Evolutionary conservation across 257 asterid genomes (phyloP), one percentile per base, ranked within the genome.

Genomic region (Knoxia roxburghii): DNA sequence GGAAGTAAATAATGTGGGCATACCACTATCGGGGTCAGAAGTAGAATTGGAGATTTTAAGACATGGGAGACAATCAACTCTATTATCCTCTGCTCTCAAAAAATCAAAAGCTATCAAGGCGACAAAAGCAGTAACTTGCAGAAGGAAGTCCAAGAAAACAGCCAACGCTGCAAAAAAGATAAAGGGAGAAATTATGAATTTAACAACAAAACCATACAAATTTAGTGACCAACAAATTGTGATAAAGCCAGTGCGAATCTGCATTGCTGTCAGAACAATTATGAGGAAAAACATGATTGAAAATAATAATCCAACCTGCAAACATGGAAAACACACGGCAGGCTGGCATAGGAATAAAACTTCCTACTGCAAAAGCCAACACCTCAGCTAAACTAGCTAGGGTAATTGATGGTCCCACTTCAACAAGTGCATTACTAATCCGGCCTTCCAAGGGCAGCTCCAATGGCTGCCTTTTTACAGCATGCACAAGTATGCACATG

Each of bases 291-390:
- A 32, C 12, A 14, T 33, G 7, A 17, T 51, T 26, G 69, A 62
- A 62, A 52, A 52, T 43, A 67, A 57, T 48, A 71, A 65, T 61
- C 83, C 49, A 67, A 94, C 99, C 99, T 73, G 99, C 97, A 75
- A 94, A 94, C 99, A 94, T 94, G 72, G 99, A 94, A 76, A 94
- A 94, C 57, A 90, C 93, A 33, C 98, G 99, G 75, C 95, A 85
- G 64, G 99, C 99, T 46, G 99, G 99, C 96, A 94, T 91, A 24
- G 96, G 94, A 61, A 94, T 90, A 83, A 94, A 94, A 77, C 98
- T 85, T 72, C 99, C 99, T 57, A 94, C 99, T n/a, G 99, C 99
- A 82, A 94, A 94, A 77, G 99, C 99, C 79, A 94, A 74, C 68
- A 94, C 99, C 84, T 94, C 99, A 29, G 99, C 79, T 33, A 90